Evolutionary conservation across 148 eudicot genomes (phyloP), one percentile per base, ranked within the genome.

Genomic region (Dianthus caryophyllus): DNA sequence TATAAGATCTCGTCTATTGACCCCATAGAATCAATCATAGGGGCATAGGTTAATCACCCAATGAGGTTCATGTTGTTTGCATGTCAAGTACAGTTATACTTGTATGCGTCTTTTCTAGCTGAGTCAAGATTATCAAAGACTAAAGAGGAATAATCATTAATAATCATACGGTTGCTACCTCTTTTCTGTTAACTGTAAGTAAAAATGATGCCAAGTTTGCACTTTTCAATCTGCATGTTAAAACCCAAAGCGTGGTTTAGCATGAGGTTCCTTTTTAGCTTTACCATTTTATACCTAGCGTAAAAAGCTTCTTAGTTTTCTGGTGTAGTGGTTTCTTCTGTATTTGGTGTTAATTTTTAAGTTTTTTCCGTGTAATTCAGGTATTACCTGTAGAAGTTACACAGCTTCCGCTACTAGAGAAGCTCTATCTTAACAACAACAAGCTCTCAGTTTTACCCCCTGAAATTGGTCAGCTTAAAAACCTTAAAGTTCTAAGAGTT

Each of bases 321-420:
- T 33, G 16, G 25, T 24, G 33, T 43, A 22, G 12, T 38, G 51
- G 52, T 26, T 4, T 2, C 55, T 22, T 31, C 36, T 11, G 55
- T 10, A 60, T 18, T 74, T 26, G 41, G 16, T 22, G 26, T 20
- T 26, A 15, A 24, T n/a, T 38, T 26, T 18, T 21, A 9, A 16
- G 17, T 12, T 9, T 16, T 49, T 24, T 43, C 47, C 43, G 55
- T 67, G 65, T 60, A 53, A 75, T 65, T 75, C 82, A 95, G 99
- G 86, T 82, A 38, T 73, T 95, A 75, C 99, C 99, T 7, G 83
- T 88, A 55, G 99, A 88, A 82, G 78, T 95, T 73, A 85, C 97
- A 71, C 82, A 71, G 71, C 84, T 95, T 70, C 93, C 96, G 21
- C 79, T 81, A 61, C 89, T 95, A 73, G 96, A 95, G 86, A 88